Percentiles rank a stretch among this genome's conserved stretches.
These are phyloP conservation scores for Erythrophleum ivorense DNA, from an alignment of 331 rosid genomes.

Conservation along the genomic window DNA sequence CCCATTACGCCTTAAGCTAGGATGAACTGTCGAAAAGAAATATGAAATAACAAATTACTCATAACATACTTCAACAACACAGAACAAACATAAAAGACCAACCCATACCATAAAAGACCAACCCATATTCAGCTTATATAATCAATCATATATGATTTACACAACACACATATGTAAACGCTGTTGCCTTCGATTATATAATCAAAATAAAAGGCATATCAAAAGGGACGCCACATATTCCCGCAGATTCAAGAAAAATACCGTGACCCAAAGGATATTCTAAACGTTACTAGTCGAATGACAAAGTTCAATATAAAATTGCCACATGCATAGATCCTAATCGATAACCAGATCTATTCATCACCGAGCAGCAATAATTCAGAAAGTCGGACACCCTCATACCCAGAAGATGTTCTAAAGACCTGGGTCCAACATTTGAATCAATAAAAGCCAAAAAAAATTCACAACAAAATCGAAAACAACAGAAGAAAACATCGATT, in stretches of 20 bases:
- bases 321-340: not conserved
- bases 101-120: not conserved
- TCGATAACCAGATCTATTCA: not conserved
- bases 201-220: not conserved
- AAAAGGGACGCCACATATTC: not conserved
- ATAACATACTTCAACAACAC: not conserved
- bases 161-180: too few species aligned
- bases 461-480: not conserved
- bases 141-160: not conserved
- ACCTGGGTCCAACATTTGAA: not conserved
- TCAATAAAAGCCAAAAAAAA: not conserved
- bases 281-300: not conserved
- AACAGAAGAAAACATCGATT: not conserved
- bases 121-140: not conserved
- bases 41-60: not conserved
- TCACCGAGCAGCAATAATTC: not conserved
- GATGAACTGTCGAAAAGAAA: not conserved
- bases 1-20: conserved; percentile 24
- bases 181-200: not conserved
- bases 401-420: not conserved
- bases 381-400: not conserved
- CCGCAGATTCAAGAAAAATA: not conserved
- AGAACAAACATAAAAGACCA: not conserved
- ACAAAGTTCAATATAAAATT: too few species aligned
- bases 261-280: not conserved